Percentiles rank a stretch among this genome's conserved stretches.
phyloP scores from a whole-genome alignment of 1,284 basidiomycete genomes.

The Ganoderma leucocontextum region DNA sequence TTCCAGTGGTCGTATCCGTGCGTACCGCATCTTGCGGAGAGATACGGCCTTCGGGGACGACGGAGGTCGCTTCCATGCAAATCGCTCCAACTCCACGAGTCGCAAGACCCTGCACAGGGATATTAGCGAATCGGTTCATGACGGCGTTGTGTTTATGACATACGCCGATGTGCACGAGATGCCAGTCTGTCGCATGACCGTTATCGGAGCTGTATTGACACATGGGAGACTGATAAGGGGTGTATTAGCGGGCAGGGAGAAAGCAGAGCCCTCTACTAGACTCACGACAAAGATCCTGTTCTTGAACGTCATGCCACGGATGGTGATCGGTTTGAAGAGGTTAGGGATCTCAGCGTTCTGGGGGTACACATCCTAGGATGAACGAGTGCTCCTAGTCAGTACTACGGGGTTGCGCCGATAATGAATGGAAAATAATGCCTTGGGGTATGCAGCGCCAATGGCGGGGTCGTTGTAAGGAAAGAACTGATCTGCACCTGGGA shows the following conservation, averaged over 20 bases:
- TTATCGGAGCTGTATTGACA: slow-evolving; percentile 80
- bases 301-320: slow-evolving; percentile 73
- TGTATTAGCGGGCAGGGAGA: neutral
- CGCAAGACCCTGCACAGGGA: slow-evolving; percentile 54
- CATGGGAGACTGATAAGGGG: slow-evolving; percentile 71
- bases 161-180: slow-evolving; percentile 73
- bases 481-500: slow-evolving; percentile 58
- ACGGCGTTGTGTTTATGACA: slow-evolving; percentile 31
- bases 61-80: slow-evolving; percentile 65
- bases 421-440: slow-evolving; percentile 39
- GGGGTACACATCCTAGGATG: slow-evolving; percentile 49
- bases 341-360: slow-evolving; percentile 58
- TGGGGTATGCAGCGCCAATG: slow-evolving; percentile 59
- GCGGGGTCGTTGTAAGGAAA: slow-evolving; percentile 69
- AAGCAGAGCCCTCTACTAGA: neutral
- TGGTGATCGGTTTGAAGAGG: slow-evolving; percentile 74
- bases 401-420: neutral
- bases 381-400: neutral
- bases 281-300: slow-evolving; percentile 71
- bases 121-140: neutral
- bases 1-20: neutral
- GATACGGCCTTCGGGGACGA: slow-evolving; percentile 70
- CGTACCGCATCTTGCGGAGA: slow-evolving; percentile 50
- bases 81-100: slow-evolving; percentile 70
- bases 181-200: slow-evolving; percentile 81